phyloP scores from a whole-genome alignment of 2,329 filamentous ascomycete species.

The Hypocreales sp. region DNA sequence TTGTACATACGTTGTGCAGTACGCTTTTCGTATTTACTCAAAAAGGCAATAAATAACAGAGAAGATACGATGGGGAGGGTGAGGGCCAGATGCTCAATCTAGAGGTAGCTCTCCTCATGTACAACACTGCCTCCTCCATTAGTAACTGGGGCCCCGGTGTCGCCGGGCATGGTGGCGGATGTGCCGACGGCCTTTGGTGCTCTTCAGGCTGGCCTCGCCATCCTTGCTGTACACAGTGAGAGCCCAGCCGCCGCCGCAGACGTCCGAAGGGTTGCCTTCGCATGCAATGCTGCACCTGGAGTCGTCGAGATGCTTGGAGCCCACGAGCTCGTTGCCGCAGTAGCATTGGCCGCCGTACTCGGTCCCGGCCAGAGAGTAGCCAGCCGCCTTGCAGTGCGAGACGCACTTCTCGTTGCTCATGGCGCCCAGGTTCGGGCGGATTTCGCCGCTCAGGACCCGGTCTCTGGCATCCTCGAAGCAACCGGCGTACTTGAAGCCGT shows the following conservation, averaged over 20 bases:
- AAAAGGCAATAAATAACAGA: no score
- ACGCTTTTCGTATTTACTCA: no score
- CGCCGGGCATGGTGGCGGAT: conserved; percentile 19
- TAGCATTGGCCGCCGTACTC: conserved; percentile 39
- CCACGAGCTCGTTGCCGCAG: conserved; percentile 23
- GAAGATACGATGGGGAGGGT: no score
- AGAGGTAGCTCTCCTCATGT: no score
- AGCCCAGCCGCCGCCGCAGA: conserved; percentile 33
- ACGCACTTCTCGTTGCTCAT: conserved; percentile 31
- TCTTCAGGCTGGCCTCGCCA: conserved; percentile 13
- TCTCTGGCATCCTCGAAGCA: conserved; percentile 24
- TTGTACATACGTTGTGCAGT: no score
- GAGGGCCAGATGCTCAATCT: no score
- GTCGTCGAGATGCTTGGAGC: conserved; percentile 25
- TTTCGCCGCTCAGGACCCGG: conserved; percentile 23
- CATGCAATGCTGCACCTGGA: conserved; percentile 27
- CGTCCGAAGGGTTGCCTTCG: conserved; percentile 27
- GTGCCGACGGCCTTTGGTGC: conserved; percentile 18
- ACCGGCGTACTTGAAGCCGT: conserved; percentile 22
- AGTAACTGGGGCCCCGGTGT: conserved; percentile 16
- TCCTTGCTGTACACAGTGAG: conserved; percentile 27
- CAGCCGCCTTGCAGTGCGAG: conserved; percentile 26
- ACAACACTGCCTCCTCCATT: no score
- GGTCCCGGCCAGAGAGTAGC: conserved; percentile 29
- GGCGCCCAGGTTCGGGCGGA: conserved; percentile 23